Percentiles rank a stretch among this genome's conserved stretches.
Evolutionary conservation across 1,284 basidiomycete species (phyloP).

Genomic region (Wolfiporia cocos): DNA sequence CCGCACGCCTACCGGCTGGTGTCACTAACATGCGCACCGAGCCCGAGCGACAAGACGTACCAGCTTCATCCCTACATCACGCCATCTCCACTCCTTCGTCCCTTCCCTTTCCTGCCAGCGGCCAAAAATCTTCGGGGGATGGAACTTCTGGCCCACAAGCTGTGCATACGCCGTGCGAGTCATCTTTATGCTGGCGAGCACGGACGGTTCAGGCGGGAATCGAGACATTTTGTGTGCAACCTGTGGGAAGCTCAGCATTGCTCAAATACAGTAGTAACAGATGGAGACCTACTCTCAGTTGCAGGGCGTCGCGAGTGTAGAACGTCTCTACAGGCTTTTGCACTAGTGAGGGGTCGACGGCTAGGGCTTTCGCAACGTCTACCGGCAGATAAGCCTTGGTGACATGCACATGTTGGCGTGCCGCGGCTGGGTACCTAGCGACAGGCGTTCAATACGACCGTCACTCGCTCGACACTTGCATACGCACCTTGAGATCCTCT

Average conservation of each 20-base stretch:
- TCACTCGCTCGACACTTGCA: neutral
- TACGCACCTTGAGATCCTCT: constrained; percentile 57
- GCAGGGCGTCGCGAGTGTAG: constrained; percentile 87
- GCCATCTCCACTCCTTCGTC: constrained; percentile 63
- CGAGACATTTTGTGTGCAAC: constrained; percentile 82
- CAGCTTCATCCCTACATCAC: constrained; percentile 88
- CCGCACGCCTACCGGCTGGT: constrained; percentile 65
- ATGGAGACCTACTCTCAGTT: constrained; percentile 64
- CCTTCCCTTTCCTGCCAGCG: constrained; percentile 61
- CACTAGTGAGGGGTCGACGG: constrained; percentile 60
- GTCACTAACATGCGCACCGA: neutral
- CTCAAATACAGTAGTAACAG: neutral
- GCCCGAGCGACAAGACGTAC: constrained; percentile 33
- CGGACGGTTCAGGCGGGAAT: constrained; percentile 70
- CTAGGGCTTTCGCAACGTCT: constrained; percentile 72
- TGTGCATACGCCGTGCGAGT: constrained; percentile 93
- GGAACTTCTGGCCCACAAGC: constrained; percentile 85
- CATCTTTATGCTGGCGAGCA: constrained; percentile 62
- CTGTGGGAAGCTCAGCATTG: constrained; percentile 31
- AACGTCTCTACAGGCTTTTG: constrained; percentile 88
- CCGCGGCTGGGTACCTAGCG: constrained; percentile 63
- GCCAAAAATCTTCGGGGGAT: constrained; percentile 87
- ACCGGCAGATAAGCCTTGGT: constrained; percentile 79
- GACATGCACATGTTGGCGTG: constrained; percentile 70
- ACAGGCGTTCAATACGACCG: constrained; percentile 13